Conservation (phyloP, 2,329 filamentous ascomycete species). For the Diaporthe australafricana region DNA sequence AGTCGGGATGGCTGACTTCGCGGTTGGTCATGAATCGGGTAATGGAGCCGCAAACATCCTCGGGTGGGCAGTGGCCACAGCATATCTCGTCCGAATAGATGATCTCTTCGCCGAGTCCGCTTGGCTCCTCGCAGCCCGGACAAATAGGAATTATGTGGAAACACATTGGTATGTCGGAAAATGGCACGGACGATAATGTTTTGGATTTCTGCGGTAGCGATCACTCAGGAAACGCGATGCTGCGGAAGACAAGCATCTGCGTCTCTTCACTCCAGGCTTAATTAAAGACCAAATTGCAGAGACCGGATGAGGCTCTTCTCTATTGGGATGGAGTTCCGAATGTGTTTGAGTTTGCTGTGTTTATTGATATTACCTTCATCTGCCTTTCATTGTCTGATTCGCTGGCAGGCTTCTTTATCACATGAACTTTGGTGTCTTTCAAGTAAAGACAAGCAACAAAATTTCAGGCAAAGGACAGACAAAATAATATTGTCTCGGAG, state of each 20-base stretch:
- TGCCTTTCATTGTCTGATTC: not conserved
- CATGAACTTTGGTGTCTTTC: not conserved
- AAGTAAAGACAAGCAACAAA: not conserved
- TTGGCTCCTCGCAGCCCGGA: slow-evolving; percentile 35
- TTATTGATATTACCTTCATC: not conserved
- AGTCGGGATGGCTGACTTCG: slow-evolving; percentile 33
- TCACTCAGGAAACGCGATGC: not conserved
- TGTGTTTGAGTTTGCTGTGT: not conserved
- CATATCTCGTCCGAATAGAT: slow-evolving; percentile 36
- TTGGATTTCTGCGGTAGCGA: too few relatives aligned
- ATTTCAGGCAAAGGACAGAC: not conserved
- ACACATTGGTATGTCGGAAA: slow-evolving; percentile 20
- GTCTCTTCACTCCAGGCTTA: too few relatives aligned
- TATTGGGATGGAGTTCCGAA: not conserved
- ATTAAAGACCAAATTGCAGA: not conserved
- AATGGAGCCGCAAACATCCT: slow-evolving; percentile 30
- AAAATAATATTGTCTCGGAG: too few relatives aligned
- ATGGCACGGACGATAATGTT: not conserved
- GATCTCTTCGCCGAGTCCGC: slow-evolving; percentile 36
- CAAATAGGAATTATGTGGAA: slow-evolving; percentile 37
- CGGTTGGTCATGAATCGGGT: slow-evolving; percentile 34
- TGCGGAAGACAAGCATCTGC: not conserved
- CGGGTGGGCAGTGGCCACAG: slow-evolving; percentile 25
- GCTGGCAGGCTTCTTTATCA: not conserved
- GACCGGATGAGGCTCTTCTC: not conserved